Evolutionary conservation across 345 rosid species (phyloP), one percentile per base, ranked within the genome.

Genomic region (Reutealis trisperma): DNA sequence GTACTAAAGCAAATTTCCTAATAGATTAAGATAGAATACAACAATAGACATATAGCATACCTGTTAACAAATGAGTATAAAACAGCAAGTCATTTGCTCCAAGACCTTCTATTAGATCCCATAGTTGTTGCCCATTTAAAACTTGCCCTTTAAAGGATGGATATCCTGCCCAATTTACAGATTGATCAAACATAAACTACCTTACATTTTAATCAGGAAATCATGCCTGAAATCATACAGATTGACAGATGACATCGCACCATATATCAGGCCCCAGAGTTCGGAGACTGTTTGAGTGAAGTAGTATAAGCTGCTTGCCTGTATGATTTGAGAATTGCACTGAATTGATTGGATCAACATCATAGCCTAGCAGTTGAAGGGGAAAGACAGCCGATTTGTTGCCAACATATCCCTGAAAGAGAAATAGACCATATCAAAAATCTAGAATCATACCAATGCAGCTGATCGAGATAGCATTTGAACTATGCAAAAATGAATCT

Each of bases 281-380:
- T 72, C 71, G 74, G 79, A 81, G 73, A 83, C 80, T 75, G 79
- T 70, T 64, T 74, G 77, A 83, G 65, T 74, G 78, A 62, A 79
- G 85, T 70, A 80, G 34, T 63, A 52, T 78, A 80, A 85, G 80
- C 84, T 78, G 84, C 86, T 87, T 87, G 89, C 99, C 99, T 75
- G 99, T 96, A 83, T 93, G 99, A 76, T 96, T 96, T 3, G 99
- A 96, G 86, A 96, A 93, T 81, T 96, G 99, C 25, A 96, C 99
- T 1, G 99, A 96, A 86, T 96, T 90, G 70, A 96, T 87, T 24
- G 99, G 98, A 84, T 96, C 98, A 72, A 96, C 97, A 84, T 96
- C 99, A 77, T 86, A 96, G 55, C 99, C 99, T 85, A 96, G 80
- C 75, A 96, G 83, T 74, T 96, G 98, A 65, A 96, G 95, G 81